These are phyloP conservation scores for Colletotrichum incanum DNA, from an alignment of 2,329 filamentous ascomycete genomes.

Conservation along the genomic window DNA sequence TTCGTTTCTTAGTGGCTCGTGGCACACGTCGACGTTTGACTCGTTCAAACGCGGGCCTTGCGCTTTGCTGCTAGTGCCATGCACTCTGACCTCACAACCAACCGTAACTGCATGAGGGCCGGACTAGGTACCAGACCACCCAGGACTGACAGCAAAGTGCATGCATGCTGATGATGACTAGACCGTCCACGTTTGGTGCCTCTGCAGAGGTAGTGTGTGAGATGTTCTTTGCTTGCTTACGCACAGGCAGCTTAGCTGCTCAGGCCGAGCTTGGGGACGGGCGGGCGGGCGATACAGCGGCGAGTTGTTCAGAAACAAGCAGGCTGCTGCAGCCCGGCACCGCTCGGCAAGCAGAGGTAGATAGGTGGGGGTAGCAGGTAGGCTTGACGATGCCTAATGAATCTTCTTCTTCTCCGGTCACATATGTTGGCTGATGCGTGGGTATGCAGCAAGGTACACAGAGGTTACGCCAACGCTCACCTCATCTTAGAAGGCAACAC, in stretches of 20 bases:
- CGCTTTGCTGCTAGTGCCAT: not conserved
- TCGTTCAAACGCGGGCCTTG: not conserved
- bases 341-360: not conserved
- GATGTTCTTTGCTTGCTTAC: constrained; percentile 2
- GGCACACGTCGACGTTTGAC: constrained; percentile 3
- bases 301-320: not conserved
- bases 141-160: constrained; percentile 20
- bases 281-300: not conserved
- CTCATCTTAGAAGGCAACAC: constrained; percentile 2
- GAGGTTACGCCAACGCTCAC: constrained; percentile 12
- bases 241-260: not conserved
- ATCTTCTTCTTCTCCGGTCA: not conserved
- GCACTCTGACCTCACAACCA: constrained; percentile 12
- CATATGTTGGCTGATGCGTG: not conserved
- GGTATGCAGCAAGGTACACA: not conserved
- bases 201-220: not conserved
- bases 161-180: constrained; percentile 9
- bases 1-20: not conserved
- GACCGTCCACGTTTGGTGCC: not conserved
- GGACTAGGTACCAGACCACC: not conserved
- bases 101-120: constrained; percentile 4
- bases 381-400: not conserved
- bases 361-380: not conserved
- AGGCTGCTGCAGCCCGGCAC: not conserved
- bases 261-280: not conserved